phyloP scores from a whole-genome alignment of 1,284 basidiomycete species.

The Trametes hirsuta region DNA sequence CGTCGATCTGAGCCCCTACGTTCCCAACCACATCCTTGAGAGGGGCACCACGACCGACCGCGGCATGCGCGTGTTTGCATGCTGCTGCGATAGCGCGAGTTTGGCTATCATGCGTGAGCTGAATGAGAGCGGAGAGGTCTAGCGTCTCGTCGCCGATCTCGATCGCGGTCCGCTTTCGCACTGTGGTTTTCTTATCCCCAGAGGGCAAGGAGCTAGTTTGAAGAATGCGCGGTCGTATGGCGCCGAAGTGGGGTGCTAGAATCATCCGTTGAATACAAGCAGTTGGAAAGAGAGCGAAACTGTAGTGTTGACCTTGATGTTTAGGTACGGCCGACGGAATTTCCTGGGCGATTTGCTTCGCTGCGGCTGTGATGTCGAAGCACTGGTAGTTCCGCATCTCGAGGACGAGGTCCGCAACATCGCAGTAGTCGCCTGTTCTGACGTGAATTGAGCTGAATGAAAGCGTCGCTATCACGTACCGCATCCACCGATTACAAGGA shows the following conservation, averaged over 20 bases:
- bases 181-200: slow-evolving; percentile 11
- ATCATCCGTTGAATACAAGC: no score
- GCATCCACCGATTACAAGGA: slow-evolving; percentile 32
- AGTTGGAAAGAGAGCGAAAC: background rate
- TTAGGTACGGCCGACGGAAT: slow-evolving; percentile 26
- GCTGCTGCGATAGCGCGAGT: slow-evolving; percentile 25
- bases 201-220: slow-evolving; percentile 8
- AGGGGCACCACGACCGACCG: no score
- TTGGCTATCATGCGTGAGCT: slow-evolving; percentile 28
- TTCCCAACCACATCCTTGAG: background rate
- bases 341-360: slow-evolving; percentile 24
- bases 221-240: slow-evolving; percentile 6
- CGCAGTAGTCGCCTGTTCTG: slow-evolving; percentile 29
- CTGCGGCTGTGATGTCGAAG: slow-evolving; percentile 23
- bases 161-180: slow-evolving; percentile 19
- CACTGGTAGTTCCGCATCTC: slow-evolving; percentile 30
- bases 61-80: slow-evolving; percentile 9
- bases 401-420: slow-evolving; percentile 31
- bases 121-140: slow-evolving; percentile 21
- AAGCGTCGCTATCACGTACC: slow-evolving; percentile 11
- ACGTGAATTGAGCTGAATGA: background rate
- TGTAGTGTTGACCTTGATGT: slow-evolving; percentile 12
- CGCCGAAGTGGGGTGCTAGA: slow-evolving; percentile 12
- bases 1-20: slow-evolving; percentile 5
- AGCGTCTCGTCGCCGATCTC: slow-evolving; percentile 18